A percentile compares a stretch with the other conserved stretches of the same genome.
Conservation (phyloP, 352 stramenopile genomes). For the Globisporangium cederbergense region DNA sequence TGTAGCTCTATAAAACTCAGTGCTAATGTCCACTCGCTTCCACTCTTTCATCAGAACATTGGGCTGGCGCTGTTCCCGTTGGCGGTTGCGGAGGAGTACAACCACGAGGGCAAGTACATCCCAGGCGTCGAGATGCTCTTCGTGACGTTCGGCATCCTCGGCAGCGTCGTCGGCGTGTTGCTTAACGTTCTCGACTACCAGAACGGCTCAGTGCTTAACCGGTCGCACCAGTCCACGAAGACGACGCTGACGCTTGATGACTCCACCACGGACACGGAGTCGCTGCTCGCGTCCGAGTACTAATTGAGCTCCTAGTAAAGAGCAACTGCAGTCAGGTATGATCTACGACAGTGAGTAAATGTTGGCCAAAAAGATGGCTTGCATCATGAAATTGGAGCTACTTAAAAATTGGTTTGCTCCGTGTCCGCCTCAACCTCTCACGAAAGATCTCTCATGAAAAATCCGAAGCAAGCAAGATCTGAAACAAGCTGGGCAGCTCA, state of each 20-base stretch:
- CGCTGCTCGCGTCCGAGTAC: constrained; percentile 54
- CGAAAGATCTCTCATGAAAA: too few species aligned
- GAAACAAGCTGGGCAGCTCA: too few species aligned
- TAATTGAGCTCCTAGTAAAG: constrained; percentile 15
- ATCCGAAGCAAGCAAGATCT: too few species aligned
- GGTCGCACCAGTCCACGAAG: constrained; percentile 34
- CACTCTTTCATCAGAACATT: constrained; percentile 53
- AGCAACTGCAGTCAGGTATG: neutral
- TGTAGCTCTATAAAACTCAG: too few species aligned
- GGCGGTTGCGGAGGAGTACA: constrained; percentile 71
- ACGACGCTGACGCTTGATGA: constrained; percentile 49
- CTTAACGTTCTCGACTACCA: constrained; percentile 80
- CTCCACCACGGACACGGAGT: constrained; percentile 49
- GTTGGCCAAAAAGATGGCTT: too few species aligned
- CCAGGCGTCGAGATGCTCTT: constrained; percentile 81
- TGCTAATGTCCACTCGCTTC: too few species aligned
- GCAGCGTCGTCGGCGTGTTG: constrained; percentile 61
- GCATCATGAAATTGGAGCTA: too few species aligned
- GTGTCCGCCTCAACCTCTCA: too few species aligned
- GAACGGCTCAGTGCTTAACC: constrained; percentile 75
- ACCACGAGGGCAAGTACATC: constrained; percentile 69
- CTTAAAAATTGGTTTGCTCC: too few species aligned
- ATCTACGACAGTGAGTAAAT: too few species aligned
- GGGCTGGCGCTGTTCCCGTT: constrained; percentile 76
- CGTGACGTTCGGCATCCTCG: constrained; percentile 69